A percentile compares a stretch with the other conserved stretches of the same genome.
Evolutionary conservation across 225 moss, liverwort and hornwort species (phyloP).

Genomic region (Bryoerythrophyllum caledonicum): DNA sequence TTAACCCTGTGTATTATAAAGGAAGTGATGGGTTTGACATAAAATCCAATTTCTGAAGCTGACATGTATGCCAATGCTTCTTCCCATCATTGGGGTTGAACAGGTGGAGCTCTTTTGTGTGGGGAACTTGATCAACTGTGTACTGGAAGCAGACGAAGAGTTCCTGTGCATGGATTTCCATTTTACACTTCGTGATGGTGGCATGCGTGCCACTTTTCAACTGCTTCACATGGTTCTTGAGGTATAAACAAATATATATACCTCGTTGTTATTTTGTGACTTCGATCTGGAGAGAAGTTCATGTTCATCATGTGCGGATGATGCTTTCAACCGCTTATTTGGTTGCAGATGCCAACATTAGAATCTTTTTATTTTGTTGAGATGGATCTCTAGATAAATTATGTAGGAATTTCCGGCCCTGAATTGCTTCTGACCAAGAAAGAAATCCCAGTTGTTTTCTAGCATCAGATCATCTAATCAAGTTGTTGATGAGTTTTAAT

Average conservation of each 20-base stretch:
- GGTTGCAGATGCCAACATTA: constrained; percentile 3
- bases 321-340: not conserved
- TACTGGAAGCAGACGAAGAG: constrained; percentile 98
- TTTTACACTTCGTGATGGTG: constrained; percentile 98
- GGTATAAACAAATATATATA: constrained; percentile 38
- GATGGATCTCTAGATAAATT: not conserved
- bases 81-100: constrained; percentile 19
- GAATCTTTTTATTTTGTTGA: not conserved
- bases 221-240: constrained; percentile 98
- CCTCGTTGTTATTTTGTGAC: not conserved
- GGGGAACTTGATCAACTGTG: constrained; percentile 97
- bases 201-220: constrained; percentile 99
- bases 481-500: constrained; percentile 7
- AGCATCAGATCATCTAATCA: not conserved
- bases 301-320: constrained; percentile 2
- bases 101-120: constrained; percentile 99
- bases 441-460: not conserved
- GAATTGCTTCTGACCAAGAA: not conserved
- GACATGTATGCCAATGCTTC: constrained; percentile 1
- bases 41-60: constrained; percentile 4
- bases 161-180: constrained; percentile 99
- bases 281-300: not conserved
- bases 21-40: not conserved
- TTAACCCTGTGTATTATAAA: not conserved
- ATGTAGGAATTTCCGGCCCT: not conserved